A percentile compares a stretch with the other conserved stretches of the same genome.
Conservation (phyloP, 352 stramenopile species). For the Phytophthora sp. region DNA sequence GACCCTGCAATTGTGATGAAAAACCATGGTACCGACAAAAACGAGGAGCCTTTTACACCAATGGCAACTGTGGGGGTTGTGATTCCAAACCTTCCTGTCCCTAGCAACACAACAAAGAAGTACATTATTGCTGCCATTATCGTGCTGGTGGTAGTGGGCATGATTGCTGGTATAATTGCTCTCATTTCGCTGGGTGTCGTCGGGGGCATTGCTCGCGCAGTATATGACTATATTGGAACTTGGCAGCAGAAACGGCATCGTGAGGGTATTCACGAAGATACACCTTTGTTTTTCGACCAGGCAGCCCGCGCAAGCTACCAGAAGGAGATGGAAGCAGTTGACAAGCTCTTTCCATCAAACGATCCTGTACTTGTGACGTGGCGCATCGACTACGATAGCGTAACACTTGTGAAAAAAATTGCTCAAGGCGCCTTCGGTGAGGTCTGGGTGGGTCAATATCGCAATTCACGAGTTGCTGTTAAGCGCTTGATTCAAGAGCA, state of each 20-base stretch:
- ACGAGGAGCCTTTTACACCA: slow-evolving; percentile 17
- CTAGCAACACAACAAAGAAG: slow-evolving; percentile 42
- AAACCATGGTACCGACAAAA: slow-evolving; percentile 20
- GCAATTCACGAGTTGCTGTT: slow-evolving; percentile 58
- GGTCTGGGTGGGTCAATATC: slow-evolving; percentile 76
- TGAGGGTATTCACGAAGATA: slow-evolving; percentile 72
- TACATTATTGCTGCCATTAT: slow-evolving; percentile 56
- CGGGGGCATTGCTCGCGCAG: slow-evolving; percentile 36
- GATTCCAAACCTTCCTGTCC: slow-evolving; percentile 32
- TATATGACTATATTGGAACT: slow-evolving; percentile 51
- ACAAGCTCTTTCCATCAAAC: slow-evolving; percentile 74
- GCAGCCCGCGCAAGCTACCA: slow-evolving; percentile 62
- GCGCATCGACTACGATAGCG: slow-evolving; percentile 70
- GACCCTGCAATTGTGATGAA: slow-evolving; percentile 40
- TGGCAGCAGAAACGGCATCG: slow-evolving; percentile 43
- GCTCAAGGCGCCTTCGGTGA: slow-evolving; percentile 74
- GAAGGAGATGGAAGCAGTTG: slow-evolving; percentile 59
- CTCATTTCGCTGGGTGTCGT: slow-evolving; percentile 45
- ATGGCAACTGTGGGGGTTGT: slow-evolving; percentile 46
- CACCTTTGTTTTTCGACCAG: slow-evolving; percentile 75
- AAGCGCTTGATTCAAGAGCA: slow-evolving; percentile 61
- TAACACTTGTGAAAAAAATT: slow-evolving; percentile 70
- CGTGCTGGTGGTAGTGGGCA: slow-evolving; percentile 40
- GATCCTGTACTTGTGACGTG: slow-evolving; percentile 75
- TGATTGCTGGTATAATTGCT: slow-evolving; percentile 29